Evolutionary conservation across 106 monocot genomes (phyloP).

Genomic region (Iris macrosiphon): DNA sequence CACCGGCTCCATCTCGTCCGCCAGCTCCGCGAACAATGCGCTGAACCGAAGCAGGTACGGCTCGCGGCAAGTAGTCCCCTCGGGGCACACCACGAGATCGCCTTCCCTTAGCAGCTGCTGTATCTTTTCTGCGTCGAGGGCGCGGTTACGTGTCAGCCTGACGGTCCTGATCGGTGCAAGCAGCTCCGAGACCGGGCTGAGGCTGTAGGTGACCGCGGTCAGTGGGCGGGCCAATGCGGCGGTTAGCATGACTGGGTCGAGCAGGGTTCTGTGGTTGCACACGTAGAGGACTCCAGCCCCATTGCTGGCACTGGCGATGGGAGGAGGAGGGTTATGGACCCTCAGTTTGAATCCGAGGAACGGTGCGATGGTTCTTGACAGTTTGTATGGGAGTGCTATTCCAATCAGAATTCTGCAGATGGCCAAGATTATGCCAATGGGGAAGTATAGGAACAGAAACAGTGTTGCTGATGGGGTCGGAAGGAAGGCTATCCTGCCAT

Average conservation of each 20-base stretch:
- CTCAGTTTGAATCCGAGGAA: conserved; percentile 30
- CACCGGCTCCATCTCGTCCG: conserved; percentile 64
- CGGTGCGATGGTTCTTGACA: conserved; percentile 11
- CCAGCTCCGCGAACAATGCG: conserved; percentile 78
- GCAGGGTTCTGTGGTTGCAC: conserved; percentile 68
- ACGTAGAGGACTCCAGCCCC: conserved; percentile 33
- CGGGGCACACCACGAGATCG: conserved; percentile 78
- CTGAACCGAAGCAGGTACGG: conserved; percentile 89
- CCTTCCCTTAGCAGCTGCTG: conserved; percentile 36
- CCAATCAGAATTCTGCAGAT: conserved; percentile 32
- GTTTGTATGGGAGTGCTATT: conserved; percentile 37
- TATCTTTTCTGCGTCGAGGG: conserved; percentile 39
- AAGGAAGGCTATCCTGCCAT: conserved; percentile 72
- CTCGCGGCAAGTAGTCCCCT: conserved; percentile 92
- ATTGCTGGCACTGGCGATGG: neutral
- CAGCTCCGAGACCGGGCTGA: conserved; percentile 61
- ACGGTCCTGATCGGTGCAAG: conserved; percentile 64
- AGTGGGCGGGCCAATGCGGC: conserved; percentile 28
- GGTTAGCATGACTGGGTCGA: conserved; percentile 63
- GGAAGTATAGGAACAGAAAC: conserved; percentile 63
- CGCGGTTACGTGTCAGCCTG: conserved; percentile 51
- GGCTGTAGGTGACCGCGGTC: conserved; percentile 86
- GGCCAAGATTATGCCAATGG: conserved; percentile 34
- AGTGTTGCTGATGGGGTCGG: conserved; percentile 47
- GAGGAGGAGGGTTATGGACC: neutral